These are phyloP conservation scores for Hericium erinaceus DNA, from an alignment of 768 basidiomycete genomes.

Conservation along the genomic window DNA sequence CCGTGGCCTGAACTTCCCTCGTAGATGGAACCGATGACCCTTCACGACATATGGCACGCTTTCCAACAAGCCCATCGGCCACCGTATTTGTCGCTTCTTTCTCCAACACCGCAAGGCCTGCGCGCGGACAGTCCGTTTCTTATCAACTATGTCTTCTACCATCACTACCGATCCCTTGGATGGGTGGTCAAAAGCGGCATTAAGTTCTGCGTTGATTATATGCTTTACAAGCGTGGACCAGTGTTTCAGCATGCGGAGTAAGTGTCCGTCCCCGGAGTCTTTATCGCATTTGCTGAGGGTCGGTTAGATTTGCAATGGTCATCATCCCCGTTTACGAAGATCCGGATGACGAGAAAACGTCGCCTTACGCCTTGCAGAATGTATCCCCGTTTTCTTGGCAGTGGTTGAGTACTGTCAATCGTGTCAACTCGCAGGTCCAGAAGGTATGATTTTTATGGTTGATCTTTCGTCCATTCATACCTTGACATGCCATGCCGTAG, in stretches of 20 bases:
- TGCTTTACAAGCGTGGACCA: slow-evolving; percentile 90
- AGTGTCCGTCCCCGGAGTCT: slow-evolving; percentile 19
- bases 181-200: slow-evolving; percentile 96
- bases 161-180: slow-evolving; percentile 91
- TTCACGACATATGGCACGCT: slow-evolving; percentile 51
- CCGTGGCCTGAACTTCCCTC: slow-evolving; percentile 1
- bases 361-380: slow-evolving; percentile 58
- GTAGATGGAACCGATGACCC: slow-evolving; percentile 45
- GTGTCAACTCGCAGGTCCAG: slow-evolving; percentile 93
- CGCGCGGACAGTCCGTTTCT: slow-evolving; percentile 90
- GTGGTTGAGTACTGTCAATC: slow-evolving; percentile 94
- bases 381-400: slow-evolving; percentile 77
- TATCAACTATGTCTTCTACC: slow-evolving; percentile 82
- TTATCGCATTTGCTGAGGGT: not conserved
- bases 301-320: slow-evolving; percentile 76
- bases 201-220: slow-evolving; percentile 95
- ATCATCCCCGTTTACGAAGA: slow-evolving; percentile 89
- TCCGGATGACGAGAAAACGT: slow-evolving; percentile 54
- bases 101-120: slow-evolving; percentile 14
- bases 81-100: slow-evolving; percentile 20
- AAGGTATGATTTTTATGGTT: slow-evolving; percentile 46
- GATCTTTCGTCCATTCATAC: not conserved
- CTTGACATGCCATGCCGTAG: slow-evolving; percentile 29
- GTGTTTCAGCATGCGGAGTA: slow-evolving; percentile 96
- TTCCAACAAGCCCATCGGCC: slow-evolving; percentile 51